Evolutionary conservation across 2,329 filamentous ascomycete genomes (phyloP), one percentile per base, ranked within the genome.

Genomic region (Cryphonectria parasitica): DNA sequence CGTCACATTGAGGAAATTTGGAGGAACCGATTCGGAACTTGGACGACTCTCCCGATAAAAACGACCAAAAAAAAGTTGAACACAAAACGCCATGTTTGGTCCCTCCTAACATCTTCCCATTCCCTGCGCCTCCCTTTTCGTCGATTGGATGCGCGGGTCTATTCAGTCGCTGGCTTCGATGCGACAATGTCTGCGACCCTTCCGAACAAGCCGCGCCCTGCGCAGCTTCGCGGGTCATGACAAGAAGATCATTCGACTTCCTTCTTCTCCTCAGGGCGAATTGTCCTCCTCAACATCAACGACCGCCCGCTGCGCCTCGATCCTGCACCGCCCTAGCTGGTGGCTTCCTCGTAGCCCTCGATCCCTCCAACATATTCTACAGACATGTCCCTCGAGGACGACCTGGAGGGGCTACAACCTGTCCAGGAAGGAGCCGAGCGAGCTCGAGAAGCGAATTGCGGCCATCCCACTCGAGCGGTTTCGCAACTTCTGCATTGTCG

Each of bases 401-500:
- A 31, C 70, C 66, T 43, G 65, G 60, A 69, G 64, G 69, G 43
- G 52, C 64, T 74, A 70, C 66, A 72, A 49, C 70, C 69, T 58
- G n/a, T 61, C 69, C n/a, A 73, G 71, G 58, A 73, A 74, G 49
- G 75, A 74, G 11, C 76, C 76, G 5, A 75, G 74, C 41, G 84
- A 85, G 28, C 81, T 89, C 68, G 86, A 89, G 75, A 79, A 81
- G 60, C 87, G 89, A 74, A 94, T 95, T 72, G 85, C 89, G 22
- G 89, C 88, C 7, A 95, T 95, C 68, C 92, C 92, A 2, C 91
- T 95, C 76, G 89, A 92, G 70, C 88, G 92, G 28, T 95, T 90
- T 75, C 91, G 96, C 73, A 99, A 99, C 81, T 99, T 99, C 80
- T 99, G 96, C 82, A 98, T 99, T 77, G 95, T 99, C 66, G 96